Conservation (phyloP, 164 flowering plant species). For the Stephania yunnanensis region DNA sequence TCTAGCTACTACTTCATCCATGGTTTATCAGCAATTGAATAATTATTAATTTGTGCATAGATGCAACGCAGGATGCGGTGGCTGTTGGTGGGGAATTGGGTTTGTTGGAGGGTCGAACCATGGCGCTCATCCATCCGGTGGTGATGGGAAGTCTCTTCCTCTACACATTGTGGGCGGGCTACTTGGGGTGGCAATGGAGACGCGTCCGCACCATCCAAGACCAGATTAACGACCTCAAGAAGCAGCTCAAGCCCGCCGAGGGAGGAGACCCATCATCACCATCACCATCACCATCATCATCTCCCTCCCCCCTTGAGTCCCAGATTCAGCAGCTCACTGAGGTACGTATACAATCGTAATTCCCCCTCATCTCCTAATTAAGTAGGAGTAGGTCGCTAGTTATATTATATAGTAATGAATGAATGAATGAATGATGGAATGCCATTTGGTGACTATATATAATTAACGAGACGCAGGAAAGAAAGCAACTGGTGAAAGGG, state of each 20-base stretch:
- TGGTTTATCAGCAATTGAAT: too few species aligned
- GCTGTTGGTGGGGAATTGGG: constrained; percentile 82
- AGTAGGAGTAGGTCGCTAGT: neutral
- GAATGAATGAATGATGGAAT: too few species aligned
- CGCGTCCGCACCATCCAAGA: constrained; percentile 75
- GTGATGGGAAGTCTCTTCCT: constrained; percentile 69
- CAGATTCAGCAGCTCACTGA: constrained; percentile 77
- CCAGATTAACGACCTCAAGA: constrained; percentile 85
- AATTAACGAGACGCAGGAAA: constrained; percentile 41
- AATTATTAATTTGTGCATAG: neutral
- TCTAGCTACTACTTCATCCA: too few species aligned
- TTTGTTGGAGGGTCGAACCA: constrained; percentile 70
- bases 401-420: too few species aligned
- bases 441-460: too few species aligned
- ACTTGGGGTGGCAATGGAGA: constrained; percentile 97
- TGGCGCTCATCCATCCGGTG: constrained; percentile 71
- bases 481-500: constrained; percentile 83
- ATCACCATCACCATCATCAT: constrained; percentile 22
- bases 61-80: constrained; percentile 53
- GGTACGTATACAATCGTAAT: constrained; percentile 26
- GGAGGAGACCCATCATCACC: constrained; percentile 37
- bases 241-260: constrained; percentile 66
- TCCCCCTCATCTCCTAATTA: too few species aligned
- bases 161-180: constrained; percentile 84
- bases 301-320: constrained; percentile 46